Base-by-base conservation (phyloP, 2,329 filamentous ascomycete genomes). In the Neoascochyta sp. region DNA sequence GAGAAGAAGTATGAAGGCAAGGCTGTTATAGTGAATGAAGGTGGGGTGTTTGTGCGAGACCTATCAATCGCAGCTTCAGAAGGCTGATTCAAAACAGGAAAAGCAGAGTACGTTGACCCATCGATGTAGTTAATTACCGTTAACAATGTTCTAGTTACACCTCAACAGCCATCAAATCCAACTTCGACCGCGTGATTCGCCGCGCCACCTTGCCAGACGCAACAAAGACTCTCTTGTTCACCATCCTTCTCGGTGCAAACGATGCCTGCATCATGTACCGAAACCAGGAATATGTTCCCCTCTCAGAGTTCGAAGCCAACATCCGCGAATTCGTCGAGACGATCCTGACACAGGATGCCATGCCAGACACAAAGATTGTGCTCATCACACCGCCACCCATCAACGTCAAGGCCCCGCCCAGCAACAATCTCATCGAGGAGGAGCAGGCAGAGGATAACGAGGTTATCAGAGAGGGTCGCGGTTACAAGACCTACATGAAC, bases 181-280 rank as follows among this genome's bases (percentile, higher is more conserved):
- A 52, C 19, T 62, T 62, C 34, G 24, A 35, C 16, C 36, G 41
- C 7, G 48, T 62, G 12, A 49, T 58, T 10, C 9, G 23, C 7
- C 37, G 32, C 14, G 37, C 47, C 7, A 56, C 47, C 11, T 14
- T 34, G 2, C 43, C 46, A 1, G n/a, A 8, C 11, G 43, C 50
- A 1, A 26, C 49, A 3, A 40, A 36, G n/a, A 62, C 57, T 5
- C 49, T 65, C 14, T 51, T 66, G 31, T 48, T 66, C 39, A 64
- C 60, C 11, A 64, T 66, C 34, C 63, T 64, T 32, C 32, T 66
- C 7, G 63, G 64, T 20, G 62, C 60, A 15, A 65, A 66, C 27
- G 63, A 66, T 31, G 62, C 62, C 14, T 63, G 55, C 34, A 34
- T 63, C 16, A 23, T 48, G n/a, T 29, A 33, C 8, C 22, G 16